A percentile compares a stretch with the other conserved stretches of the same genome.
These are phyloP conservation scores for Metarhizium rileyi DNA, from an alignment of 2,329 filamentous ascomycete genomes.

Conservation along the genomic window DNA sequence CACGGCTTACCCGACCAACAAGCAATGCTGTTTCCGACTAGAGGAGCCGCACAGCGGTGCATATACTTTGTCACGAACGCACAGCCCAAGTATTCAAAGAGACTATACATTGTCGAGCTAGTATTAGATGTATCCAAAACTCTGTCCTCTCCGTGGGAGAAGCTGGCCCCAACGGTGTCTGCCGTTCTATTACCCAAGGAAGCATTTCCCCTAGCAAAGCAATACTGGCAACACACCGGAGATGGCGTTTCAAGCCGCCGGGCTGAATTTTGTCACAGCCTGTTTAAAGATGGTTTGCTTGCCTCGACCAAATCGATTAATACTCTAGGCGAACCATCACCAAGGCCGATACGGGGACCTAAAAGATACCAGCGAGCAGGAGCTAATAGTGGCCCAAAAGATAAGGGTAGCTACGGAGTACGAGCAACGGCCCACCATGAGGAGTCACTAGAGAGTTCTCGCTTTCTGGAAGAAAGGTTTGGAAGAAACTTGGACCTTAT, in stretches of 20 bases:
- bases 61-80: slow-evolving; percentile 58
- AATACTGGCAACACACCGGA: slow-evolving; percentile 95
- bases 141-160: slow-evolving; percentile 39
- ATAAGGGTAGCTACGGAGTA: neutral
- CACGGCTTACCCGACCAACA: slow-evolving; percentile 53
- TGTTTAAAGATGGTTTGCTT: slow-evolving; percentile 60
- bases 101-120: slow-evolving; percentile 51
- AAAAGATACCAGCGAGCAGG: slow-evolving; percentile 60
- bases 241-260: slow-evolving; percentile 86
- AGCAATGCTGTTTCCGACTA: slow-evolving; percentile 77
- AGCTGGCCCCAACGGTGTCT: slow-evolving; percentile 51
- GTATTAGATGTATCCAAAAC: slow-evolving; percentile 47
- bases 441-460: slow-evolving; percentile 55
- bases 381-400: neutral
- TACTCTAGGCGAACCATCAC: slow-evolving; percentile 16
- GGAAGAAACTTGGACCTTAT: slow-evolving; percentile 80
- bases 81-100: slow-evolving; percentile 36
- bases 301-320: slow-evolving; percentile 20
- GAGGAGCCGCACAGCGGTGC: slow-evolving; percentile 60
- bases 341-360: slow-evolving; percentile 56
- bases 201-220: slow-evolving; percentile 66
- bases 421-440: slow-evolving; percentile 16
- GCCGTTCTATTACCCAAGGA: slow-evolving; percentile 63
- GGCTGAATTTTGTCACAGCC: slow-evolving; percentile 76
- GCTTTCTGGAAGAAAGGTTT: slow-evolving; percentile 89